Conservation (phyloP, 2,329 filamentous ascomycete genomes). For the Hypoxylon sp. region DNA sequence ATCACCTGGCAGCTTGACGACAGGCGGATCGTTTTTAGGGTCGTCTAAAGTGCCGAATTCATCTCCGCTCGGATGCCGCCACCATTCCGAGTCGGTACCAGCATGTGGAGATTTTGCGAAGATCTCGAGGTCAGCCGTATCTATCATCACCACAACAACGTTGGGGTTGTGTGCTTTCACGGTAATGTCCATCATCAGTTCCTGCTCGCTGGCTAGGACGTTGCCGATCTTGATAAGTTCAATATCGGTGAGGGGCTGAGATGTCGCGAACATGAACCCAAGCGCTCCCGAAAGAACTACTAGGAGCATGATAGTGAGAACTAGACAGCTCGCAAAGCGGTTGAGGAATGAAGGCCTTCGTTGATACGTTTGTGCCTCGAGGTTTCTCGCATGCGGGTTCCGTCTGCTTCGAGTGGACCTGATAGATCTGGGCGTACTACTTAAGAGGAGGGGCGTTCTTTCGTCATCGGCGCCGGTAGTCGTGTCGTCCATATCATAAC, state of each 20-base stretch:
- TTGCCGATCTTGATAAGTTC: conserved; percentile 86
- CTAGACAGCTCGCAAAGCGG: conserved; percentile 86
- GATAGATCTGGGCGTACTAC: conserved; percentile 68
- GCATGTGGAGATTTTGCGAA: conserved; percentile 96
- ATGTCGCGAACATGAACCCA: conserved; percentile 91
- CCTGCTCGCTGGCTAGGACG: conserved; percentile 92
- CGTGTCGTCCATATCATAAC: conserved; percentile 86
- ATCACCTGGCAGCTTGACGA: conserved; percentile 32
- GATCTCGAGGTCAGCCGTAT: conserved; percentile 89
- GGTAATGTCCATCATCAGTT: conserved; percentile 92
- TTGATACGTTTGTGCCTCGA: conserved; percentile 80
- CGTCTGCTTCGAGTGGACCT: conserved; percentile 72
- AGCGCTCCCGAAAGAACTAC: conserved; percentile 87
- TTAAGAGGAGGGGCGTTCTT: conserved; percentile 81
- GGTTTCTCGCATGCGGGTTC: conserved; percentile 70
- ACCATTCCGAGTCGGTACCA: conserved; percentile 76
- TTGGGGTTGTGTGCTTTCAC: conserved; percentile 94
- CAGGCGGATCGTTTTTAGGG: conserved; percentile 58
- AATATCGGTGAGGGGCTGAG: conserved; percentile 86
- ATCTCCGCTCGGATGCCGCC: conserved; percentile 61
- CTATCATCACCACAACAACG: conserved; percentile 87
- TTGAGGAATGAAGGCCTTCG: conserved; percentile 74
- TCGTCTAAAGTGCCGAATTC: conserved; percentile 55
- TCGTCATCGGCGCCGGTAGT: conserved; percentile 86
- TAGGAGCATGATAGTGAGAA: conserved; percentile 85